A percentile compares a stretch with the other conserved stretches of the same genome.
phyloP scores from a whole-genome alignment of 108 stramenopile species.

The Cyclotella atomus region DNA sequence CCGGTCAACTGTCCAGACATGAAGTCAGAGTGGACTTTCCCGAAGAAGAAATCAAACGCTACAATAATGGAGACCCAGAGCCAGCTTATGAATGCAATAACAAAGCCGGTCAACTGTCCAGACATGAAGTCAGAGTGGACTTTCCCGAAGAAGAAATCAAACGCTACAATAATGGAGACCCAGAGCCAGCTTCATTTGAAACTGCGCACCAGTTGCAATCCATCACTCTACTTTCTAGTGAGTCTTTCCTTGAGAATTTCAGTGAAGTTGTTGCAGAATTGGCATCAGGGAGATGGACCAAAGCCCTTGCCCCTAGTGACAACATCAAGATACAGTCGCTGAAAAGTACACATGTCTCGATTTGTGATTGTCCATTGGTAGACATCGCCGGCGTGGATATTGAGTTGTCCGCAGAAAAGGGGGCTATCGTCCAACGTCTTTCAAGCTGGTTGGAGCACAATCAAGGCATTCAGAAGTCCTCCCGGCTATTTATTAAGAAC shows the following conservation, averaged over 20 bases:
- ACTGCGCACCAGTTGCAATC: not conserved
- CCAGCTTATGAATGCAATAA: no score
- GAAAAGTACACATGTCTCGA: constrained; percentile 14
- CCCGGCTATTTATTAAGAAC: constrained; percentile 34
- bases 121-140: not conserved
- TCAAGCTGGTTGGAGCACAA: constrained; percentile 35
- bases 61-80: not conserved
- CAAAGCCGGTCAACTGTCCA: no score
- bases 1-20: no score
- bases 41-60: constrained; percentile 5
- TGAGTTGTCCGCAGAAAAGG: constrained; percentile 53
- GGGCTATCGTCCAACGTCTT: constrained; percentile 52
- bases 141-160: constrained; percentile 5
- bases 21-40: not conserved
- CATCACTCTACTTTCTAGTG: constrained; percentile 59
- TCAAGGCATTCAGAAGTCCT: constrained; percentile 13
- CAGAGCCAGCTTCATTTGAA: not conserved
- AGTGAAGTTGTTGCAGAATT: constrained; percentile 56
- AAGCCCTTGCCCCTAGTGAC: constrained; percentile 12
- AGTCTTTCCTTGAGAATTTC: constrained; percentile 65
- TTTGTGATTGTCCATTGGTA: constrained; percentile 62
- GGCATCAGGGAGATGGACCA: constrained; percentile 52
- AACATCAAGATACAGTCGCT: not conserved
- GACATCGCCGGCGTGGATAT: constrained; percentile 66
- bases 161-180: not conserved